phyloP scores from a whole-genome alignment of 2,329 filamentous ascomycete genomes.

The Alternaria gansuensis region DNA sequence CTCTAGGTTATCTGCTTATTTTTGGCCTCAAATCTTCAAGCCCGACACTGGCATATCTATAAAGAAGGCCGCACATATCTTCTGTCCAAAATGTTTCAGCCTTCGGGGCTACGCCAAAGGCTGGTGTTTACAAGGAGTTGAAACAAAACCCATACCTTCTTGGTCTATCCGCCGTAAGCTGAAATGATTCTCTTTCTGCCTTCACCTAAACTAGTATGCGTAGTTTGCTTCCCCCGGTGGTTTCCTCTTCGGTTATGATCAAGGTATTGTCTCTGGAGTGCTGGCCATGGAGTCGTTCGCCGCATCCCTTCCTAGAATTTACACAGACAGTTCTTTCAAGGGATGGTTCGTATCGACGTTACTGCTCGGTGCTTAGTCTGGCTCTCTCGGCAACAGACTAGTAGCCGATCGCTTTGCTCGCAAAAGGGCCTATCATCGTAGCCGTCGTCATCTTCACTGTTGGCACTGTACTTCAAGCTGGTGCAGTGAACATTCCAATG shows the following conservation, averaged over 20 bases:
- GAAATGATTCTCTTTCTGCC: rapidly evolving
- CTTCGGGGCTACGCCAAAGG: slow-evolving; percentile 19
- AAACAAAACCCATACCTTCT: slow-evolving; percentile 35
- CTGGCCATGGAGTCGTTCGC: slow-evolving; percentile 37
- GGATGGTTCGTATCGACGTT: slow-evolving; percentile 37
- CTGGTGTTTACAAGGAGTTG: slow-evolving; percentile 33
- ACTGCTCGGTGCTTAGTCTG: slow-evolving; percentile 32
- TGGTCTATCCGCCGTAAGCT: slow-evolving; percentile 28
- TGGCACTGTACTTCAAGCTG: slow-evolving; percentile 33
- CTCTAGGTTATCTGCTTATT: not conserved
- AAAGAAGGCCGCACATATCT: not conserved
- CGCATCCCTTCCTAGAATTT: slow-evolving; percentile 31
- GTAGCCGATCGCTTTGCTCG: slow-evolving; percentile 34
- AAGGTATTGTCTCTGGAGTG: slow-evolving; percentile 33
- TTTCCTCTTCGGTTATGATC: slow-evolving; percentile 37
- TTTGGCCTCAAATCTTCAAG: not conserved
- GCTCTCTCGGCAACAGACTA: slow-evolving; percentile 37
- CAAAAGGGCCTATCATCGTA: slow-evolving; percentile 33
- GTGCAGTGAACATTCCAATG: slow-evolving; percentile 30
- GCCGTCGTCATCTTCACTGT: slow-evolving; percentile 34
- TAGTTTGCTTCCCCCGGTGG: slow-evolving; percentile 35
- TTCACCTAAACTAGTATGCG: not conserved
- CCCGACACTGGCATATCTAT: not conserved
- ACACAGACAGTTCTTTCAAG: slow-evolving; percentile 32
- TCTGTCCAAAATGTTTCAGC: slow-evolving; percentile 6